Evolutionary conservation across 139 green algal species (phyloP).

Genomic region (Picocystis salinarum): DNA sequence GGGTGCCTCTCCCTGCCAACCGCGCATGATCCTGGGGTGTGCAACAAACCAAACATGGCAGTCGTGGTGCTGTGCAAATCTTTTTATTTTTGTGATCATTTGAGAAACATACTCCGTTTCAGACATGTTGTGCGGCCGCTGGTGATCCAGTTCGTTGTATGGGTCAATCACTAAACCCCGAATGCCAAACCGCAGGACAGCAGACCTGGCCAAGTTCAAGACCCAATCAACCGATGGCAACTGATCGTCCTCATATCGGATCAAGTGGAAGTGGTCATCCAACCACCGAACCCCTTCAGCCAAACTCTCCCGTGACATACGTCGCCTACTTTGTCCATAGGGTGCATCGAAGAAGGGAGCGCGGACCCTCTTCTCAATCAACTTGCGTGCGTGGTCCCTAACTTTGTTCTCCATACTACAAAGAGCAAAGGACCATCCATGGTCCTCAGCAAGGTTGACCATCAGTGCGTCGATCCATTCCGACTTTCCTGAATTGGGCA

Average conservation of each 20-base stretch:
- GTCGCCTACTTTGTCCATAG: slow-evolving; percentile 14
- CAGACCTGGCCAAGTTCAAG: slow-evolving; percentile 46
- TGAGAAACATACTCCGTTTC: slow-evolving; percentile 89
- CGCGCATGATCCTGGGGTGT: slow-evolving; percentile 58
- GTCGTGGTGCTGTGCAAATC: slow-evolving; percentile 54
- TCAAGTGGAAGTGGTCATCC: slow-evolving; percentile 57
- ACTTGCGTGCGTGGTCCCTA: slow-evolving; percentile 54
- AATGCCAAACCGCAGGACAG: slow-evolving; percentile 76
- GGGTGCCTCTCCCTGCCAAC: slow-evolving; percentile 61
- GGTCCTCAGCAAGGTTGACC: slow-evolving; percentile 51
- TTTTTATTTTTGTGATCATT: slow-evolving; percentile 74
- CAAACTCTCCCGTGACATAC: slow-evolving; percentile 38
- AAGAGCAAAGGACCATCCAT: slow-evolving; percentile 75
- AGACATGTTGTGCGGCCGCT: slow-evolving; percentile 22
- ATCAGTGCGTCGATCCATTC: slow-evolving; percentile 92
- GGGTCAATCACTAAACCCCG: slow-evolving; percentile 89
- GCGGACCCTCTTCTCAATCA: slow-evolving; percentile 70
- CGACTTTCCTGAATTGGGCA: slow-evolving; percentile 89
- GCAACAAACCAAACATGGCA: slow-evolving; percentile 96
- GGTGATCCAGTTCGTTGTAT: slow-evolving; percentile 94
- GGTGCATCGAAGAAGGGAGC: slow-evolving; percentile 44
- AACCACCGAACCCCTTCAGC: slow-evolving; percentile 51
- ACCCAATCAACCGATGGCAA: slow-evolving; percentile 82
- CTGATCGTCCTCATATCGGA: slow-evolving; percentile 55
- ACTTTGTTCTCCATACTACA: slow-evolving; percentile 75